phyloP scores from a whole-genome alignment of 164 flowering plant genomes.

The Umbellularia californica region DNA sequence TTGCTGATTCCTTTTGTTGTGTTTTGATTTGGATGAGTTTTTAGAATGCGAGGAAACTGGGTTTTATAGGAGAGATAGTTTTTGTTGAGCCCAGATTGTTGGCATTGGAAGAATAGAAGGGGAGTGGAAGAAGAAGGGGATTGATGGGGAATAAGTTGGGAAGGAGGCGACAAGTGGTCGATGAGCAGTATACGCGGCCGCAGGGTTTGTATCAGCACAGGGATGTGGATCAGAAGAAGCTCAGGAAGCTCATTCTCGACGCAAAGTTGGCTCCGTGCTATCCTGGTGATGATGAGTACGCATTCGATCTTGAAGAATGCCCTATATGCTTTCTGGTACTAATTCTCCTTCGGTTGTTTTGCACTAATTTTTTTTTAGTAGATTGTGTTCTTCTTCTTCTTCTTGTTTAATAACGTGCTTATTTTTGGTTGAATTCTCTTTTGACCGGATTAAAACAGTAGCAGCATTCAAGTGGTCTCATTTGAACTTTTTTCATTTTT shows the following conservation, averaged over 20 bases:
- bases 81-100: background rate
- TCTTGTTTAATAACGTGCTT: background rate
- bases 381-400: background rate
- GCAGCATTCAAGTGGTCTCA: background rate
- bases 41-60: background rate
- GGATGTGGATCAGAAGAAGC: conserved; percentile 94
- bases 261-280: conserved; percentile 95
- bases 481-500: background rate
- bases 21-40: background rate
- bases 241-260: conserved; percentile 86
- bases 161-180: conserved; percentile 75
- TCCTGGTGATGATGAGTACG: conserved; percentile 79
- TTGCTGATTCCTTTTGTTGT: background rate
- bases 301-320: conserved; percentile 77
- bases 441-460: background rate
- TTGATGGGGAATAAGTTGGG: conserved; percentile 92
- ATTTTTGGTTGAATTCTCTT: background rate
- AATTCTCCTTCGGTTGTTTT: conserved; percentile 4
- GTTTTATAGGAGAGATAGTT: background rate
- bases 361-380: background rate
- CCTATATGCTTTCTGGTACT: conserved; percentile 95
- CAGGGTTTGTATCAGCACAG: conserved; percentile 82
- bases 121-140: conserved; percentile 44
- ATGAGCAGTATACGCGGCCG: conserved; percentile 85
- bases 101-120: background rate